A percentile compares a stretch with the other conserved stretches of the same genome.
These are phyloP conservation scores for Candida sanyaensis DNA, from an alignment of 1,139 yeast genomes.

Conservation along the genomic window DNA sequence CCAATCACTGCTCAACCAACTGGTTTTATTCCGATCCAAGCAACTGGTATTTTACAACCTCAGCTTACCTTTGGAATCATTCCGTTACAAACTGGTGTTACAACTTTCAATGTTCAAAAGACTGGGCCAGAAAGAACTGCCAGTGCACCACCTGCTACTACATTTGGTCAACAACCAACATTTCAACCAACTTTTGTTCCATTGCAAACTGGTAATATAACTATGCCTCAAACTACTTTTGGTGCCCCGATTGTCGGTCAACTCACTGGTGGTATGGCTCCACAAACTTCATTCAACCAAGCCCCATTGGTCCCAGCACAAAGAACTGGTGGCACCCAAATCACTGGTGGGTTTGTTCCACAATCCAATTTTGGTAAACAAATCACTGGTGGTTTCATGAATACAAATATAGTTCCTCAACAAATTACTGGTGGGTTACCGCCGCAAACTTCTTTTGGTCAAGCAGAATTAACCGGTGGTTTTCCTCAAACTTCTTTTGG, in stretches of 20 bases:
- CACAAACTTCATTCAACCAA: conserved; percentile 16
- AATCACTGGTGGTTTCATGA: conserved; percentile 31
- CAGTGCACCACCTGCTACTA: conserved; percentile 46
- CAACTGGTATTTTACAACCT: conserved; percentile 41
- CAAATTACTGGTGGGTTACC: conserved; percentile 30
- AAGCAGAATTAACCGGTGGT: conserved; percentile 10
- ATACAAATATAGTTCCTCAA: conserved; percentile 18
- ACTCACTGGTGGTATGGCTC: conserved; percentile 29
- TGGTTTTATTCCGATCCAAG: conserved; percentile 54
- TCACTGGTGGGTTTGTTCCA: conserved; percentile 45
- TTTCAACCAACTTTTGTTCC: conserved; percentile 31
- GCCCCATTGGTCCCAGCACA: conserved; percentile 17
- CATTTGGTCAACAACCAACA: conserved; percentile 30
- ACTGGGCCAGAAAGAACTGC: conserved; percentile 45
- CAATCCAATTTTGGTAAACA: conserved; percentile 49
- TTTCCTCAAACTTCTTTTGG: conserved; percentile 22
- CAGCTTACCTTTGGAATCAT: conserved; percentile 42
- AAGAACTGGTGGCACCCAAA: conserved; percentile 17
- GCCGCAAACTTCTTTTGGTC: conserved; percentile 20
- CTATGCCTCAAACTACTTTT: conserved; percentile 48
- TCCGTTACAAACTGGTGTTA: conserved; percentile 52
- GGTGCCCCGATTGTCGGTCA: conserved; percentile 30
- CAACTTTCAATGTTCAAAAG: conserved; percentile 37
- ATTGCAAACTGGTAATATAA: conserved; percentile 36
- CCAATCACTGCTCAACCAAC: conserved; percentile 55